These are phyloP conservation scores for Adansonia gregorii DNA, from an alignment of 441 rosid genomes.

Conservation along the genomic window DNA sequence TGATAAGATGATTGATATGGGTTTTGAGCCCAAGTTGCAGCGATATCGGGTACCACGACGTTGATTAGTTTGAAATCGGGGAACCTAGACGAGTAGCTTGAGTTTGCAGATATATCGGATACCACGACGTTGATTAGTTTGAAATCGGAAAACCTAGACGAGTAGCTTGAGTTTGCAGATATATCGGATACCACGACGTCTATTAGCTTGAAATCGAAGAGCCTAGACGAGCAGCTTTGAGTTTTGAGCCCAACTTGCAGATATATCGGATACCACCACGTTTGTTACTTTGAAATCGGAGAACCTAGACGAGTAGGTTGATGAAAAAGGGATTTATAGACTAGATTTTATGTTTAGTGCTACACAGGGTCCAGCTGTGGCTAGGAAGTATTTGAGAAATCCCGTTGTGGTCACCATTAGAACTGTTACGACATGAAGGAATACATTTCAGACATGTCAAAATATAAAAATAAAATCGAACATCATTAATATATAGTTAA, in stretches of 20 bases:
- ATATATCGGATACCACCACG: conserved; percentile 91
- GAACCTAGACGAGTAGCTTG: conserved; percentile 95
- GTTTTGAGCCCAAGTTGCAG: conserved; percentile 90
- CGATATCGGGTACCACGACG: conserved; percentile 89
- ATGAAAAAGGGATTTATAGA: conserved; percentile 82
- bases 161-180: too few relatives aligned
- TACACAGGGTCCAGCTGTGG: conserved; percentile 87
- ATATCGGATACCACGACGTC: too few relatives aligned
- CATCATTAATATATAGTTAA: too few relatives aligned
- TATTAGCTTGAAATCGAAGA: conserved; percentile 27
- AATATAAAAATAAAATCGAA: too few relatives aligned
- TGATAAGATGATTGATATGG: conserved; percentile 96
- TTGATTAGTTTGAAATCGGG: conserved; percentile 90
- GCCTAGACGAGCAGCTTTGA: conserved; percentile 39
- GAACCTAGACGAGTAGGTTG: conserved; percentile 95
- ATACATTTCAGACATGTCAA: too few relatives aligned
- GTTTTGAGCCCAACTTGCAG: conserved; percentile 90
- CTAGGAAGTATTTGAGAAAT: conserved; percentile 90
- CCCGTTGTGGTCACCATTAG: conserved; percentile 95
- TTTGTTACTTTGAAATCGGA: conserved; percentile 90
- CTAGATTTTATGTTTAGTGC: conserved; percentile 98
- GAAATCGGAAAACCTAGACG: conserved; percentile 88
- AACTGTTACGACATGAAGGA: conserved; percentile 39
- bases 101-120: too few relatives aligned
- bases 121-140: too few relatives aligned